Conservation (phyloP, 1,284 basidiomycete species). For the Fomitopsis betulina region DNA sequence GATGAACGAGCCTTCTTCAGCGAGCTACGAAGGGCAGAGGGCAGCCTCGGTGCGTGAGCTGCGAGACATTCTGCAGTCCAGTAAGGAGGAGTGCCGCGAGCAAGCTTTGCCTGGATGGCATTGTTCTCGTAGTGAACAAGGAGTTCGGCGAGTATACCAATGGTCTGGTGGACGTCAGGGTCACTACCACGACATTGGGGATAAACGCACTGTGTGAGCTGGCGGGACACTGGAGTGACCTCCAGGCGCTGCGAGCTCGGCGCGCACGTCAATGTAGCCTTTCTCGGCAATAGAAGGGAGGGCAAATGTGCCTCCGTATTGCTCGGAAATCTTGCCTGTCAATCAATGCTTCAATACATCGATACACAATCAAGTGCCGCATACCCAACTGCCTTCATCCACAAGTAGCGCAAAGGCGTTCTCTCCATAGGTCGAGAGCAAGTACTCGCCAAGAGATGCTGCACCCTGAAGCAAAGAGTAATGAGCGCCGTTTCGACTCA, state of each 20-base stretch:
- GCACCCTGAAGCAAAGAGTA: conserved; percentile 40
- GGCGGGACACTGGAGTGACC: conserved; percentile 68
- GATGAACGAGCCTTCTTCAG: conserved; percentile 34
- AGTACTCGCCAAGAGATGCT: conserved; percentile 35
- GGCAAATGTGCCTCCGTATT: conserved; percentile 38
- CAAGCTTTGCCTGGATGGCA: conserved; percentile 35
- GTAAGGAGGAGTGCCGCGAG: conserved; percentile 42
- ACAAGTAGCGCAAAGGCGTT: conserved; percentile 54
- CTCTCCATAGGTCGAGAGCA: conserved; percentile 47
- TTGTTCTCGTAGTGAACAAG: conserved; percentile 48
- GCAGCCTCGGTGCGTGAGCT: conserved; percentile 40
- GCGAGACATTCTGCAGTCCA: conserved; percentile 39
- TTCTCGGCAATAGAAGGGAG: conserved; percentile 59
- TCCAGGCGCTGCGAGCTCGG: conserved; percentile 53
- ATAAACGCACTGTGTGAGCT: conserved; percentile 41
- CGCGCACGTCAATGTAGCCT: conserved; percentile 53
- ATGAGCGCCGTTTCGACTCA: not conserved
- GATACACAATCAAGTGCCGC: not conserved
- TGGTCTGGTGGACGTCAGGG: conserved; percentile 31
- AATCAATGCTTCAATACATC: conserved; percentile 1
- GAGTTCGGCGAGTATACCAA: conserved; percentile 50
- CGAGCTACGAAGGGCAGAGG: conserved; percentile 31
- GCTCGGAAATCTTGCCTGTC: conserved; percentile 31
- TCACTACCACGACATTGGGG: not conserved
- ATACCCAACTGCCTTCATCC: conserved; percentile 40